Conservation (phyloP, 192 early-diverging fungal genomes). For the Podila verticillata region DNA sequence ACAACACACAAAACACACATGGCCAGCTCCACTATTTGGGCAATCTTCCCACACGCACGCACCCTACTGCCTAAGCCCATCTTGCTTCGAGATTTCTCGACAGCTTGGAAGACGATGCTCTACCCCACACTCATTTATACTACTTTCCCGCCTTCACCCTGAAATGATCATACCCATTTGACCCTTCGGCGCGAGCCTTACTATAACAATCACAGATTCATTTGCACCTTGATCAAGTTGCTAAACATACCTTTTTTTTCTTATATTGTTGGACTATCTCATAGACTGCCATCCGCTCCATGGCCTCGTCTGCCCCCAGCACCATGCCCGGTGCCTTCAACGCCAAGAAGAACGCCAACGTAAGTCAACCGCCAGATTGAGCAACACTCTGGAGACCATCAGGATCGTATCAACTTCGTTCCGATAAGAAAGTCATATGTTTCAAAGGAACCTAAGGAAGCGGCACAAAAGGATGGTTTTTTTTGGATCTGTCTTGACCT, state of each 20-base stretch:
- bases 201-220: too few species aligned
- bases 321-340: slow-evolving; percentile 63
- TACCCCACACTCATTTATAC: neutral
- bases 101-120: neutral
- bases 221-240: too few species aligned
- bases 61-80: neutral
- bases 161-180: neutral
- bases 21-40: too few species aligned
- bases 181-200: too few species aligned
- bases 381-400: too few species aligned
- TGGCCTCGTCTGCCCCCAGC: slow-evolving; percentile 56
- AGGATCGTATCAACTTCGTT: too few species aligned
- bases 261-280: slow-evolving; percentile 2
- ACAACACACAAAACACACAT: neutral
- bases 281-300: slow-evolving; percentile 51
- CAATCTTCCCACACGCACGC: neutral
- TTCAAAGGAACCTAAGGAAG: too few species aligned
- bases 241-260: neutral
- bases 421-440: too few species aligned
- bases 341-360: slow-evolving; percentile 64
- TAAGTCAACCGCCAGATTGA: slow-evolving; percentile 42
- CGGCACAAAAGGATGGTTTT: too few species aligned
- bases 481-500: too few species aligned
- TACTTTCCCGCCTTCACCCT: neutral
- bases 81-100: too few species aligned